These are phyloP conservation scores for Puccinia coronata DNA, from an alignment of 1,284 basidiomycete genomes.

Conservation along the genomic window DNA sequence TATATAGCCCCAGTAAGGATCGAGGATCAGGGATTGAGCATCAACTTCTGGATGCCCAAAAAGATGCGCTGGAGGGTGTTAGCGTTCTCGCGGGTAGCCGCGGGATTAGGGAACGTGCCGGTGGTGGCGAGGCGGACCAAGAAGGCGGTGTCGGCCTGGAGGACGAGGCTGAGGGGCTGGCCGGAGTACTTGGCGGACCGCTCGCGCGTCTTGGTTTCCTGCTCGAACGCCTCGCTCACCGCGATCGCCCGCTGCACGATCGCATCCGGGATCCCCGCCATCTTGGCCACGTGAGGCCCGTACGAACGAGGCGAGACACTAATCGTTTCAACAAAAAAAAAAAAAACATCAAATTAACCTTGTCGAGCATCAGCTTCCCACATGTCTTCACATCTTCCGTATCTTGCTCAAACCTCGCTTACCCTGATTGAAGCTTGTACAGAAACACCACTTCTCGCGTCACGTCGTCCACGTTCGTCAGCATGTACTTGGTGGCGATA, in stretches of 20 bases:
- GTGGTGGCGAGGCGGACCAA: constrained; percentile 18
- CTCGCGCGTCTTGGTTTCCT: constrained; percentile 61
- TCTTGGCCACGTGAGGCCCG: constrained; percentile 54
- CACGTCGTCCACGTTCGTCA: constrained; percentile 84
- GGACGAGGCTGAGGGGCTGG: constrained; percentile 12
- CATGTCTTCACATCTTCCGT: background rate
- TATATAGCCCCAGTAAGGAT: background rate
- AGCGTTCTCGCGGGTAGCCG: background rate
- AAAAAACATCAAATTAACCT: background rate
- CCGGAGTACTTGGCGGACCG: background rate
- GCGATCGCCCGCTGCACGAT: constrained; percentile 82
- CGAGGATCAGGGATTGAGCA: background rate
- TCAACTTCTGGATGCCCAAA: background rate
- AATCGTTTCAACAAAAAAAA: background rate
- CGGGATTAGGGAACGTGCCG: background rate
- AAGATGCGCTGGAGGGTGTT: constrained; percentile 14
- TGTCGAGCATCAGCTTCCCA: background rate
- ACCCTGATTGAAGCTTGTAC: constrained; percentile 90
- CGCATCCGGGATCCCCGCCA: constrained; percentile 52
- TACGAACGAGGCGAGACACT: constrained; percentile 55
- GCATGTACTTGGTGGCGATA: constrained; percentile 91
- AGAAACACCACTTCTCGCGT: constrained; percentile 85
- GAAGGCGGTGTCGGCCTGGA: constrained; percentile 45
- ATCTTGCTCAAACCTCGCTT: constrained; percentile 63
- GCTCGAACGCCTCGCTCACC: constrained; percentile 82